Evolutionary conservation across 306 rosid species (phyloP).

Genomic region (Gastrolobium bilobum): DNA sequence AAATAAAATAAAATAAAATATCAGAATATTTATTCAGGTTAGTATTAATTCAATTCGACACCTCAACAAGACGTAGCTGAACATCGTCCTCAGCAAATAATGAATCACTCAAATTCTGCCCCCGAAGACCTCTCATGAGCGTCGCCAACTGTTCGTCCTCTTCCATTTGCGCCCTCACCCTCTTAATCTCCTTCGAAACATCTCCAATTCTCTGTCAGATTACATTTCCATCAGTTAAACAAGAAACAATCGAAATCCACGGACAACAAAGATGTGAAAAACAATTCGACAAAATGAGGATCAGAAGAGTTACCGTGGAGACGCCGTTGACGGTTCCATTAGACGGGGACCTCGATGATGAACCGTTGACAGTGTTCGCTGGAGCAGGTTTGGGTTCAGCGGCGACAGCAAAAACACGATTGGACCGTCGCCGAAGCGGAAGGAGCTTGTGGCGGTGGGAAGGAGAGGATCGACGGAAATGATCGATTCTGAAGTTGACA

Average conservation of each 20-base stretch:
- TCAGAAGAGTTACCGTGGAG: slow-evolving; percentile 65
- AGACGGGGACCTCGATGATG: slow-evolving; percentile 62
- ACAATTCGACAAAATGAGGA: not conserved
- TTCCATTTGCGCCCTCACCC: slow-evolving; percentile 98
- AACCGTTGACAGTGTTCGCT: slow-evolving; percentile 55
- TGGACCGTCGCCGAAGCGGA: slow-evolving; percentile 59
- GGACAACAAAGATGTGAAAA: not conserved
- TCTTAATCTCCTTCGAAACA: slow-evolving; percentile 91
- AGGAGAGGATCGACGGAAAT: slow-evolving; percentile 53
- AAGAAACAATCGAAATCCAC: not conserved
- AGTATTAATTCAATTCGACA: slow-evolving; percentile 34
- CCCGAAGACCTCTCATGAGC: slow-evolving; percentile 96
- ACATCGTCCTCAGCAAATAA: slow-evolving; percentile 89
- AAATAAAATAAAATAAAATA: not conserved
- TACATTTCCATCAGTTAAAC: not conserved
- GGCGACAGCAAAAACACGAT: slow-evolving; percentile 70
- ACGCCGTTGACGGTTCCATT: slow-evolving; percentile 68
- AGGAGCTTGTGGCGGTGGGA: slow-evolving; percentile 42
- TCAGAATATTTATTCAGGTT: not conserved
- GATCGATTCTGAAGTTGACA: slow-evolving; percentile 68
- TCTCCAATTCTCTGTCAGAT: slow-evolving; percentile 83
- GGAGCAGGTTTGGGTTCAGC: slow-evolving; percentile 73
- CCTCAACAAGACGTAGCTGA: slow-evolving; percentile 94
- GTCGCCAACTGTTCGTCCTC: slow-evolving; percentile 87
- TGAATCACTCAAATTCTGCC: slow-evolving; percentile 84